phyloP scores from a whole-genome alignment of 352 stramenopile species.

The Phytophthora niederhauseri region DNA sequence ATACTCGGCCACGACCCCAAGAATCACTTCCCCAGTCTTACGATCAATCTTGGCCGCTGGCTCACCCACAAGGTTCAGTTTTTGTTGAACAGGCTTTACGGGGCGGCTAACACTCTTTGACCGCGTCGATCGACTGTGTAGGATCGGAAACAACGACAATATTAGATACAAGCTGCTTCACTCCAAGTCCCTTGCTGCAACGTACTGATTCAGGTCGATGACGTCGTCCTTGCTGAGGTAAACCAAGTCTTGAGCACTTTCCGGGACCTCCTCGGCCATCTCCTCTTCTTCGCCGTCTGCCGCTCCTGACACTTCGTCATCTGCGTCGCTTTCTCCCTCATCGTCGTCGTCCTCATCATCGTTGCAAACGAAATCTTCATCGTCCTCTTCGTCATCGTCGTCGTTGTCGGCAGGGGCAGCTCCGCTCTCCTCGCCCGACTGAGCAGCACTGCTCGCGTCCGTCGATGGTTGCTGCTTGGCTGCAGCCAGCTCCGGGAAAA shows the following conservation, averaged over 20 bases:
- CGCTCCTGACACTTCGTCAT: conserved; percentile 14
- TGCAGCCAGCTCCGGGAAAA: conserved; percentile 54
- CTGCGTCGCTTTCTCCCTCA: conserved; percentile 19
- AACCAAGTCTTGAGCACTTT: conserved; percentile 50
- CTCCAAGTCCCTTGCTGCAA: conserved; percentile 10
- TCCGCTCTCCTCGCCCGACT: conserved; percentile 29
- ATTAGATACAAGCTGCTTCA: conserved; percentile 11
- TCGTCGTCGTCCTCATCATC: conserved; percentile 37
- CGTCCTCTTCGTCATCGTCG: conserved; percentile 58
- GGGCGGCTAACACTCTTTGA: conserved; percentile 27
- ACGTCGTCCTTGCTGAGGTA: conserved; percentile 59
- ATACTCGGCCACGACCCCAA: conserved; percentile 63
- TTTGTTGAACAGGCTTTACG: conserved; percentile 23
- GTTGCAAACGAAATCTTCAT: conserved; percentile 54
- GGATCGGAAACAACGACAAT: conserved; percentile 4
- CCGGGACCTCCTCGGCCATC: conserved; percentile 36
- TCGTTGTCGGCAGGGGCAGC: conserved; percentile 18
- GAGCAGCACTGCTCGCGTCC: conserved; percentile 20
- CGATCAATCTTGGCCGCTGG: conserved; percentile 45
- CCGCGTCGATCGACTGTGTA: conserved; percentile 31
- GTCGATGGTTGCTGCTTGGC: conserved; percentile 38
- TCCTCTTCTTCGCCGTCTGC: conserved; percentile 24
- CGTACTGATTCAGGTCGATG: conserved; percentile 57
- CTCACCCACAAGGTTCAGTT: conserved; percentile 43
- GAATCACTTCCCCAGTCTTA: conserved; percentile 38